These are phyloP conservation scores for Russula griseocarnosa DNA, from an alignment of 768 basidiomycete species.

Conservation along the genomic window DNA sequence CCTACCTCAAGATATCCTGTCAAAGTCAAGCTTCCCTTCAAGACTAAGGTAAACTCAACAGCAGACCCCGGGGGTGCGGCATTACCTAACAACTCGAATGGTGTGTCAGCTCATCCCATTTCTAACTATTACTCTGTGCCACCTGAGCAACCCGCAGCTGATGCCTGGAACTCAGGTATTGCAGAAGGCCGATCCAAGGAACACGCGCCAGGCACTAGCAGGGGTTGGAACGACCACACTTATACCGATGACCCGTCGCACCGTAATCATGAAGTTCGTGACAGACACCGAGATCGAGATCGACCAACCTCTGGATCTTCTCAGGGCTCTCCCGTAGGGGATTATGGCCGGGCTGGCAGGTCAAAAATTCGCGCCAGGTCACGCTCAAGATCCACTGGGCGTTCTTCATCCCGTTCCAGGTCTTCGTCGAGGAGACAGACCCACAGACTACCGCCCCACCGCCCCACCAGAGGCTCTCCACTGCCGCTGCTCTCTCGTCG, in stretches of 20 bases:
- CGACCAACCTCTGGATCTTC: constrained; percentile 19
- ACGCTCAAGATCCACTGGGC: constrained; percentile 17
- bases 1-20: constrained; percentile 36
- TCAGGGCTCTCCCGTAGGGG: constrained; percentile 14
- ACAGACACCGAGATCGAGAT: constrained; percentile 16
- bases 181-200: constrained; percentile 14
- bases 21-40: constrained; percentile 75
- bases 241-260: constrained; percentile 4
- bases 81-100: not conserved
- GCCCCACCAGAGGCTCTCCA: constrained; percentile 18
- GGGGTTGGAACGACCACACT: constrained; percentile 15
- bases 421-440: constrained; percentile 24
- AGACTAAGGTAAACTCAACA: constrained; percentile 39
- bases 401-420: constrained; percentile 26
- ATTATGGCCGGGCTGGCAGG: constrained; percentile 11
- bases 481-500: constrained; percentile 18
- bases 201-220: constrained; percentile 4
- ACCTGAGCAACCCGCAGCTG: not conserved
- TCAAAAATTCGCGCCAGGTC: constrained; percentile 15
- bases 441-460: constrained; percentile 24
- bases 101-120: not conserved
- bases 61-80: not conserved
- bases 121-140: constrained; percentile 1
- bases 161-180: not conserved
- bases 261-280: constrained; percentile 16